Base-by-base conservation (phyloP, 257 asterid genomes). In the Solanum gracilifrons region DNA sequence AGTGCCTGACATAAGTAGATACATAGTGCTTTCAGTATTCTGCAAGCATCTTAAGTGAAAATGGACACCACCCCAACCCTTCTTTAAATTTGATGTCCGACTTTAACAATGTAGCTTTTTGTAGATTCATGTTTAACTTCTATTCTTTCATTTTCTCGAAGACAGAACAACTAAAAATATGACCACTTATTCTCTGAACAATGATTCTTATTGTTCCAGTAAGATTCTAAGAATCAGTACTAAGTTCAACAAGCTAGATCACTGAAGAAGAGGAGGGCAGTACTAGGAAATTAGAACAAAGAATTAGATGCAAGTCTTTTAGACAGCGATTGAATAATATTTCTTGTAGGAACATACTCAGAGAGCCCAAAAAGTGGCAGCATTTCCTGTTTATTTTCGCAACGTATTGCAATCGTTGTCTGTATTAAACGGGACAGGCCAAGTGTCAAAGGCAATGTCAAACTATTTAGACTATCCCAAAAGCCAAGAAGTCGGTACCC, bases 1-100 rank as follows among this genome's bases (percentile, higher is more conserved):
- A 92, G 92, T 39, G 93, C 93, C 93, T 92, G 91, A 84, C 27
- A 87, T 13, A 88, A 80, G 83, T 21, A 80, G 85, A 79, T 48
- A 64, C 51, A 79, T 25, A 39, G 41, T 39, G 9, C 33, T 25
- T 23, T 76, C 21, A 18, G n/a, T 6, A 32, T 39, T 76, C 83
- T 4, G n/a, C 58, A 77, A 16, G 27, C 32, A 23, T 36, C 32
- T 36, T 36, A 75, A 23, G 2, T 12, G 31, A 36, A 39, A 36
- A 13, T 36, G 83, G 83, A 75, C 2, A 32, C 83, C 82, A 36
- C 55, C 55, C 21, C 3, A 75, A 29, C 32, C 55, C 20, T 75
- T 75, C 1, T 13, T 39, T n/a, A 39, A 76, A 77, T n/a, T 77
- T 77, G 36, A n/a, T 77, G 35, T 77, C 60, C 13, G 13, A 77